A percentile compares a stretch with the other conserved stretches of the same genome.
Evolutionary conservation across 202 grass and related monocot species (phyloP).

Genomic region (Saccharum hybrid): DNA sequence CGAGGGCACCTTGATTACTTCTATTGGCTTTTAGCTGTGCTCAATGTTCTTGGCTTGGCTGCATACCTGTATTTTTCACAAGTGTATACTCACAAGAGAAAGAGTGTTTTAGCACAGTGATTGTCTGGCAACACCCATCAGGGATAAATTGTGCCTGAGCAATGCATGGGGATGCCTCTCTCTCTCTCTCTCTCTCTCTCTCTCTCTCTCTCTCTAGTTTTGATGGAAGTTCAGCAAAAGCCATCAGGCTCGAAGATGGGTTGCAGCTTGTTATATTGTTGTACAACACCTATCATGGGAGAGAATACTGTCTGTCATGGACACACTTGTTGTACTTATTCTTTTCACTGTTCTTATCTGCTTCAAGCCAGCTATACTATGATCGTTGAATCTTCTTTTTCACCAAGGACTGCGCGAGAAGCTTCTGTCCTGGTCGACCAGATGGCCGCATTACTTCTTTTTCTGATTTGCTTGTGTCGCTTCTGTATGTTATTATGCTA

Average conservation of each 20-base stretch:
- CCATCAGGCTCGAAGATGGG: not conserved
- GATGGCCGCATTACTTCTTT: not conserved
- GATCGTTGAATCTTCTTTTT: not conserved
- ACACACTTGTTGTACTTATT: not conserved
- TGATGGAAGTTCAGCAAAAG: not conserved
- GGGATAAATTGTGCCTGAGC: constrained; percentile 1
- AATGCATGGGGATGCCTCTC: constrained; percentile 2
- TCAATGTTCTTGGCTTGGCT: constrained; percentile 51
- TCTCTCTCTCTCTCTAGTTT: no score
- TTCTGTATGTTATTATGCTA: no score
- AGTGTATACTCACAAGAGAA: constrained; percentile 57
- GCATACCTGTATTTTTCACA: constrained; percentile 49
- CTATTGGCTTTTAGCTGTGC: constrained; percentile 64
- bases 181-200: not conserved
- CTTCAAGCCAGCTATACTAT: not conserved
- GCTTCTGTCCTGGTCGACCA: not conserved
- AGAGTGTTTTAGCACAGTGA: constrained; percentile 37
- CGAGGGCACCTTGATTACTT: no score
- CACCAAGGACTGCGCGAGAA: not conserved
- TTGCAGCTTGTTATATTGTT: not conserved
- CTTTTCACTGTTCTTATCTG: not conserved
- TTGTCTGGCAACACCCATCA: not conserved
- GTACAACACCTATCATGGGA: not conserved
- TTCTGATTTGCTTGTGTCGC: not conserved
- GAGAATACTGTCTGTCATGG: not conserved